These are phyloP conservation scores for Peziza echinospora DNA, from an alignment of 495 filamentous ascomycete genomes.

Conservation along the genomic window DNA sequence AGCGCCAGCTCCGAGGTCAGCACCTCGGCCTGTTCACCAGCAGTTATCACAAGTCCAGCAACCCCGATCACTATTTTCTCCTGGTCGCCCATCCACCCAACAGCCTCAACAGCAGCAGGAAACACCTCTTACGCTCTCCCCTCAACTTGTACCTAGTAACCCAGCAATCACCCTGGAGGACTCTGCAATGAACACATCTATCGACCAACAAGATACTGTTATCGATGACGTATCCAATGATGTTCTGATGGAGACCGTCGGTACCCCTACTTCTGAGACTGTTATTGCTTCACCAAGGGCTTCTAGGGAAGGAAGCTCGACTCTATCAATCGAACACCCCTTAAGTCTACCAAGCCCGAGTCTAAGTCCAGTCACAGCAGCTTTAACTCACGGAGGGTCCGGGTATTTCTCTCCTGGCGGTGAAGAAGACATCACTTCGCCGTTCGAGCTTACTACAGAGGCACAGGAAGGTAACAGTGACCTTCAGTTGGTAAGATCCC, in stretches of 20 bases:
- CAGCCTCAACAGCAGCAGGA: conserved; percentile 17
- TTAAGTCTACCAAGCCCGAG: conserved; percentile 87
- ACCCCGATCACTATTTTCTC: conserved; percentile 10
- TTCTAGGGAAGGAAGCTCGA: conserved; percentile 6
- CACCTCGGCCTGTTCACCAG: conserved; percentile 17
- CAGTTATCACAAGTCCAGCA: conserved; percentile 19
- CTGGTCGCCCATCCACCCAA: conserved; percentile 3
- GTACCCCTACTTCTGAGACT: conserved; percentile 9
- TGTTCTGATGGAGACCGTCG: background rate
- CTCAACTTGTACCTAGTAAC: conserved; percentile 13
- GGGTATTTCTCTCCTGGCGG: conserved; percentile 16
- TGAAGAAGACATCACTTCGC: conserved; percentile 18
- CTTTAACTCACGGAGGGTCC: conserved; percentile 21
- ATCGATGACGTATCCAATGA: conserved; percentile 9
- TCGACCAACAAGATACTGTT: conserved; percentile 15
- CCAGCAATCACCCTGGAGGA: conserved; percentile 14
- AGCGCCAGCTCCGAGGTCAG: conserved; percentile 15
- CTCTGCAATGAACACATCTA: conserved; percentile 12
- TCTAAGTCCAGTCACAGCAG: conserved; percentile 67
- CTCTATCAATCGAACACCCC: conserved; percentile 31
- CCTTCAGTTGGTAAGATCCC: conserved; percentile 12
- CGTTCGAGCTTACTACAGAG: conserved; percentile 21
- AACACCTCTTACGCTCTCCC: conserved; percentile 20
- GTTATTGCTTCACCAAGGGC: conserved; percentile 11
- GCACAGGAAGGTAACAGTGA: conserved; percentile 20